Conservation (phyloP, 2,329 filamentous ascomycete species). For the Ceratocystis cubensis region DNA sequence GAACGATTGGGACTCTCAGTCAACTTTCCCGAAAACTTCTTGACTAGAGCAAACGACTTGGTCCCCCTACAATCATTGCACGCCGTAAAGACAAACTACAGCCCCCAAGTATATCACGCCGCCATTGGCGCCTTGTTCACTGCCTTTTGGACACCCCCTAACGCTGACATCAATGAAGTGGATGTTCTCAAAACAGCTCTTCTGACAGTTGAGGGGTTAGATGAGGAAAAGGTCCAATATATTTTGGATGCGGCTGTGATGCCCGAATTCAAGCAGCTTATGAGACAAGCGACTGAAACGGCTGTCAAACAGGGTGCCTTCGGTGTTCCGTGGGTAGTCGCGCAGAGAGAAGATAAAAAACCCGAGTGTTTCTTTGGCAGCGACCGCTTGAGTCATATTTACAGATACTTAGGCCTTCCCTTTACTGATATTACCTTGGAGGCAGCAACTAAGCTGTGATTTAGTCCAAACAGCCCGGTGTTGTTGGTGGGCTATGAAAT, state of each 20-base stretch:
- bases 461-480: background rate
- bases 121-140: constrained; percentile 44
- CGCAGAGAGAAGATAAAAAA: constrained; percentile 39
- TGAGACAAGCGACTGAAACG: constrained; percentile 47
- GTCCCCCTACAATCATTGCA: constrained; percentile 54
- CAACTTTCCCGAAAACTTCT: constrained; percentile 33
- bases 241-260: constrained; percentile 43
- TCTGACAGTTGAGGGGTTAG: constrained; percentile 28
- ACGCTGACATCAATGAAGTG: constrained; percentile 46
- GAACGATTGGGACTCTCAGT: constrained; percentile 29
- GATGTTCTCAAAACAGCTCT: constrained; percentile 34
- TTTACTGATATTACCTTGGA: constrained; percentile 42
- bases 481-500: background rate
- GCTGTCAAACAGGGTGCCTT: constrained; percentile 57
- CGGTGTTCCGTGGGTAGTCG: constrained; percentile 66
- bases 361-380: constrained; percentile 57
- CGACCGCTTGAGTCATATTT: constrained; percentile 60
- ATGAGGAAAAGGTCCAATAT: constrained; percentile 35
- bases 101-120: constrained; percentile 37
- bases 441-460: constrained; percentile 22
- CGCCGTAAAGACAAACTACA: constrained; percentile 49
- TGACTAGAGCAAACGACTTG: constrained; percentile 33
- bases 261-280: constrained; percentile 33
- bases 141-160: constrained; percentile 48
- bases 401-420: constrained; percentile 50